These are phyloP conservation scores for Micractinium sp. DNA, from an alignment of 139 green algal genomes.

Conservation along the genomic window DNA sequence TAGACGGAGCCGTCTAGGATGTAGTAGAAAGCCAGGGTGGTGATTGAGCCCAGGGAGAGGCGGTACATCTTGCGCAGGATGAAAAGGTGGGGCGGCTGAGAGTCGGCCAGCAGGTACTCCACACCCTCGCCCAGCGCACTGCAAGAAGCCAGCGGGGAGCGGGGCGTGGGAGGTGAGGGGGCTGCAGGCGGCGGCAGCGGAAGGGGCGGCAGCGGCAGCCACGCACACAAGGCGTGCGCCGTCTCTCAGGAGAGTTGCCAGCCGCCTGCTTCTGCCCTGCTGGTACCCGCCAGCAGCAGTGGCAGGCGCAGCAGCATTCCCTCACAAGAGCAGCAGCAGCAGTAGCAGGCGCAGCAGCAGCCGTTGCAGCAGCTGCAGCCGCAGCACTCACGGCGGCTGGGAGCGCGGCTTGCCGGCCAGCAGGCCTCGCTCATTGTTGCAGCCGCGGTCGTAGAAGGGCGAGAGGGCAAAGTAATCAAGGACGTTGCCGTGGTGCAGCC, in stretches of 20 bases:
- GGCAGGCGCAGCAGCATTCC: too few relatives aligned
- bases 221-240: too few relatives aligned
- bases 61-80: constrained; percentile 82
- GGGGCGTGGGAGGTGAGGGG: not conserved
- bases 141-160: not conserved
- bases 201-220: too few relatives aligned
- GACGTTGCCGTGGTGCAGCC: constrained; percentile 62
- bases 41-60: not conserved
- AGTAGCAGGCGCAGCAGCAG: not conserved
- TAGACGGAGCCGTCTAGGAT: constrained; percentile 82
- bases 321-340: not conserved
- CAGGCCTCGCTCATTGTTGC: constrained; percentile 75
- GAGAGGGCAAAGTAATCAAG: constrained; percentile 86
- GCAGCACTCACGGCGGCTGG: constrained; percentile 21
- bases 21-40: constrained; percentile 73
- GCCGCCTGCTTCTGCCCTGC: too few relatives aligned
- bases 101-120: constrained; percentile 74
- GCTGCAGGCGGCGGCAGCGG: too few relatives aligned
- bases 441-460: constrained; percentile 81
- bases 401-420: constrained; percentile 37
- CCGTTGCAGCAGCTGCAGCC: not conserved
- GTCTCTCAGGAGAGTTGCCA: too few relatives aligned
- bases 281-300: not conserved
- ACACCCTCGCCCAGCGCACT: constrained; percentile 58
- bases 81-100: constrained; percentile 83